phyloP scores from a whole-genome alignment of 2,329 filamentous ascomycete genomes.

The Ceratocystis albifundus region DNA sequence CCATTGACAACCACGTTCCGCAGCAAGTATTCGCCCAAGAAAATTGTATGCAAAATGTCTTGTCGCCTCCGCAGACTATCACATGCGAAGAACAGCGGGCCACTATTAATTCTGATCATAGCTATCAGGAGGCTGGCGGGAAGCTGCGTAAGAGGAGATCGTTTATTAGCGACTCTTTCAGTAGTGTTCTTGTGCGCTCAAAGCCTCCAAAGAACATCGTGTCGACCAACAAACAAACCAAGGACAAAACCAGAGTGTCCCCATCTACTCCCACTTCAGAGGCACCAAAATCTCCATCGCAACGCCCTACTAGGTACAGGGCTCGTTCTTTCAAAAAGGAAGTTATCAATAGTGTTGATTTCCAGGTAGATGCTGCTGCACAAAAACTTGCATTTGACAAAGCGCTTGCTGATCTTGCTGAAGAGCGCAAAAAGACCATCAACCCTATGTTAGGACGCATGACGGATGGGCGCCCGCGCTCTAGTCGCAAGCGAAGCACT shows the following conservation, averaged over 20 bases:
- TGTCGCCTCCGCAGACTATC: not conserved
- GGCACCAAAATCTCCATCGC: not conserved
- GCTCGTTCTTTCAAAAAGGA: not conserved
- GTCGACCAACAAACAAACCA: slow-evolving; percentile 7
- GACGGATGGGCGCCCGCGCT: slow-evolving; percentile 15
- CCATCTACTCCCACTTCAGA: not conserved
- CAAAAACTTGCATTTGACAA: slow-evolving; percentile 22
- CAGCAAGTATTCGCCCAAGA: slow-evolving; percentile 24
- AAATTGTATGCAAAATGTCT: too few relatives aligned
- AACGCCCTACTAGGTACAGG: slow-evolving; percentile 16
- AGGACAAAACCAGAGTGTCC: not conserved
- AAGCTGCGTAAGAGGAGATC: slow-evolving; percentile 24
- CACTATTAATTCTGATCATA: not conserved
- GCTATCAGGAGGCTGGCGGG: not conserved
- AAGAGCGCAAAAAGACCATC: slow-evolving; percentile 21
- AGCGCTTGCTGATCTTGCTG: slow-evolving; percentile 17
- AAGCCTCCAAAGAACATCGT: slow-evolving; percentile 17
- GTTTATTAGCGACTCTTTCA: slow-evolving; percentile 18
- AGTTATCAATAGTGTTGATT: not conserved
- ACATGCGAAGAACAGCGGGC: not conserved
- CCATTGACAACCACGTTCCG: slow-evolving; percentile 22
- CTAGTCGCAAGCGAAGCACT: slow-evolving; percentile 12
- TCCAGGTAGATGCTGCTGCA: not conserved
- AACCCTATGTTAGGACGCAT: slow-evolving; percentile 22
- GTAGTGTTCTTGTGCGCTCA: slow-evolving; percentile 12